Base-by-base conservation (phyloP, 176 grass and related monocot genomes). In the Carex parvula region DNA sequence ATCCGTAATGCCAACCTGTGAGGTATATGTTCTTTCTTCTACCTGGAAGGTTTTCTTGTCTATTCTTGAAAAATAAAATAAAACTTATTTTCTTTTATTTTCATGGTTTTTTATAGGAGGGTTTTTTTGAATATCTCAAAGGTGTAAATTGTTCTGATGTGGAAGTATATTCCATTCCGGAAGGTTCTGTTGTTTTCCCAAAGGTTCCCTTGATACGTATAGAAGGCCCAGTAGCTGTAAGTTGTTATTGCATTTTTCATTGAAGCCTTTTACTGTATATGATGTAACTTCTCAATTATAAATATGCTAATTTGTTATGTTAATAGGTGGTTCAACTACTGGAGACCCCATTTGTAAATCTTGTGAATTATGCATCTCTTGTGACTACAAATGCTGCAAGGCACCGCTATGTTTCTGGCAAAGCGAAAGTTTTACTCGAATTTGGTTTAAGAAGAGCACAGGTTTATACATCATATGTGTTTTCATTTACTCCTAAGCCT, bases 371-470 rank as follows among this genome's bases (percentile, higher is more conserved):
- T 91, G 93, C 96, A 22, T 99, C 96, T 80, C 91, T 99, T 84
- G 93, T 99, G 29, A 89, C 96, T 52, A 99, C 96, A 66, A 99
- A 99, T 95, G 96, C 96, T 89, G 96, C 93, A 0, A 73, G 96
- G 18, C 96, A 99, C 66, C 88, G 96, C 29, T 91, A 84, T 89
- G 91, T 99, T 89, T 90, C 93, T 84, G 96, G 96, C 88, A 95
- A 95, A 82, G 73, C 84, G 76, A 99, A 99, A 87, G 84, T 81
- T 93, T 80, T 99, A 72, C 61, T 99, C 76, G 96, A 99, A 90
- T 99, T 99, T 84, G 96, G 96, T 85, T 89, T 99, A 87, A 90
- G 96, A 88, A 90, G 96, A 89, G 96, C 96, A 69, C 96, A 99
- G 90, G 96, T 98, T 69, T 88, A 79, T 64, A 85, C 35, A 75